Base-by-base conservation (phyloP, 192 early-diverging fungal genomes). In the Backusella tuberculispora region DNA sequence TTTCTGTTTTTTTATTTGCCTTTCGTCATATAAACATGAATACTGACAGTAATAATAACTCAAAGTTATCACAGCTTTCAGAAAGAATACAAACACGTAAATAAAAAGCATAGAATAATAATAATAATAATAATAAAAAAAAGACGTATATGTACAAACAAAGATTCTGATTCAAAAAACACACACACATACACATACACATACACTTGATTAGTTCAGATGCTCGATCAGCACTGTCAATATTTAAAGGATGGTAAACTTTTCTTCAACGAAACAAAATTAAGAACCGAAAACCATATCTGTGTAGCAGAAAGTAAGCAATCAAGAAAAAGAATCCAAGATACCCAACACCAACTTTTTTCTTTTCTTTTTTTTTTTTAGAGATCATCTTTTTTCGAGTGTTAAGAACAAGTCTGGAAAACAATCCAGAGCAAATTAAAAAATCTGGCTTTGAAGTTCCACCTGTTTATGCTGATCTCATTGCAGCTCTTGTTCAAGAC, bases 201-300 rank as follows among this genome's bases (percentile, higher is more conserved):
- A 21, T 21, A 5, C 10, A 13, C 10, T 26, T 26, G 4, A 14
- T 46, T 46, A 60, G 53, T 60, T 12, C 53, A 60, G 53, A 60
- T 60, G 53, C 53, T 60, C 21, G 53, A 60, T 50, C 48, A 17
- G 2, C 47, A 50, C 21, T 60, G 53, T 45, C 70, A 56, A 56
- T 72, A 60, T 40, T 34, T 79, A 0, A 79, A 66, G 47, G 73
- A 79, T 71, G 78, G 78, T 42, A 79, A 66, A 64, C 67, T 79
- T 1, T 46, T 50, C 12, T 79, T 43, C 41, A 29, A 40, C 9
- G 73, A 79, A 71, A 29, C 50, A 12, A 68, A 73, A 34, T 24
- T 79, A 65, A 41, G 72, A 29, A 21, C 63, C 14, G 73, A 74
- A 24, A 74, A 63, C 43, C 73, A 79, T 71, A 45, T 50, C 13